Percentiles rank a stretch among this genome's conserved stretches.
Conservation (phyloP, 2,329 filamentous ascomycete genomes). For the Aspergillus alliaceus region DNA sequence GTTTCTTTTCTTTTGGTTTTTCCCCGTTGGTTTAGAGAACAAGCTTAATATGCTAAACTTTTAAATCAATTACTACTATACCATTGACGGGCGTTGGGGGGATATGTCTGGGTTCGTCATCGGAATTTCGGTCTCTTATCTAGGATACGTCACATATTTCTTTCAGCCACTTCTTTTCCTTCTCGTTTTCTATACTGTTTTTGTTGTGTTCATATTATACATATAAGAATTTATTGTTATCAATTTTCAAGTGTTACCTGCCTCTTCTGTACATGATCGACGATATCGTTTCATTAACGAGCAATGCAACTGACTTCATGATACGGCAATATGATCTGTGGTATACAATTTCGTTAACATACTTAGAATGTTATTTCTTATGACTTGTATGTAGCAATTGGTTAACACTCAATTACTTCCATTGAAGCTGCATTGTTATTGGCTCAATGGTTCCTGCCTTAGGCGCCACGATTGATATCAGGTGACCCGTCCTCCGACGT, state of each 20-base stretch:
- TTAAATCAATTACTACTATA: conserved; percentile 8
- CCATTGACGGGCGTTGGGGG: conserved; percentile 19
- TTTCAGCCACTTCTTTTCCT: not conserved
- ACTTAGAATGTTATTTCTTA: too few relatives aligned
- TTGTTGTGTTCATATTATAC: not conserved
- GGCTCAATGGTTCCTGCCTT: not conserved
- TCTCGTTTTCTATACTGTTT: not conserved
- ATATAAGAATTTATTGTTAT: not conserved
- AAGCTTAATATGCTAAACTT: not conserved
- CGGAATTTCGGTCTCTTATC: not conserved
- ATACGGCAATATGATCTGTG: too few relatives aligned
- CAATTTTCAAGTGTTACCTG: not conserved
- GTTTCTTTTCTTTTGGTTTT: not conserved
- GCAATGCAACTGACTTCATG: too few relatives aligned
- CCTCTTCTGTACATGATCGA: too few relatives aligned
- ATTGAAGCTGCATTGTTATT: too few relatives aligned
- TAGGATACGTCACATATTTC: not conserved
- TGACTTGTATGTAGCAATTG: too few relatives aligned
- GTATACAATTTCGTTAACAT: too few relatives aligned
- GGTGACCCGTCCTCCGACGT: conserved; percentile 4
- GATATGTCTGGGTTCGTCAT: not conserved
- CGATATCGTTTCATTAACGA: too few relatives aligned
- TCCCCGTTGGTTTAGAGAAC: not conserved
- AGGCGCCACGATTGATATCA: not conserved
- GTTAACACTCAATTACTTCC: too few relatives aligned